Base-by-base conservation (phyloP, 1,284 basidiomycete genomes). In the Rugosomyces carneus region DNA sequence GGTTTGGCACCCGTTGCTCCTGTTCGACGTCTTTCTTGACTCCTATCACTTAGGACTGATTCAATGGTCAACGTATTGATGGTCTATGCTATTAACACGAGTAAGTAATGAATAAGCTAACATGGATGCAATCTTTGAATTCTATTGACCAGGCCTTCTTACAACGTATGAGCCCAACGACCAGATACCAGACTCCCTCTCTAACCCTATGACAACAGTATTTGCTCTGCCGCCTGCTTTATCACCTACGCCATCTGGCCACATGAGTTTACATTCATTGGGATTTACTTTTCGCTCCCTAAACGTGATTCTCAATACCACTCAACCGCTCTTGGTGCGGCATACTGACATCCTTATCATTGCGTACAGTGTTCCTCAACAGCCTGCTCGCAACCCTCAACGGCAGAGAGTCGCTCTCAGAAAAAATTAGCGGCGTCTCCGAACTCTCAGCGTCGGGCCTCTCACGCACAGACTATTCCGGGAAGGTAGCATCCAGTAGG, bases 191-290 rank as follows among this genome's bases (percentile, higher is more conserved):
- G 21, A 20, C 13, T 19, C 10, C 10, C 15, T 6, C 1, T 6
- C 8, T 23, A n/a, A n/a, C 23, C 15, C 16, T 32, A 3, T 19
- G 18, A 16, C 11, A n/a, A 35, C n/a, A 55, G 56, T 9, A 26
- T 56, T 10, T 63, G 59, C 38, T 51, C 60, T 16, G 44, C 49
- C 5, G 58, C 57, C 3, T 62, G 60, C 40, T 61, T 65, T 18
- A 57, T 63, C 45, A 62, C 60, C 47, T 65, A 61, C 29, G 50
- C 60, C 6, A 50, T 64, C 19, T 64, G 61, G 60, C 63, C 63
- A 5, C 39, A 56, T 13, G 51, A 53, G 9, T 60, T 64, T 40
- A 60, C 58, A 4, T 64, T 60, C 40, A 51, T 65, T 16, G 60
- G 57, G 1, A 53, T 65, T 21, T 65, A 64, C 39, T 65, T 63